Evolutionary conservation across 1,284 basidiomycete species (phyloP).

Genomic region (Fistulina hepatica): DNA sequence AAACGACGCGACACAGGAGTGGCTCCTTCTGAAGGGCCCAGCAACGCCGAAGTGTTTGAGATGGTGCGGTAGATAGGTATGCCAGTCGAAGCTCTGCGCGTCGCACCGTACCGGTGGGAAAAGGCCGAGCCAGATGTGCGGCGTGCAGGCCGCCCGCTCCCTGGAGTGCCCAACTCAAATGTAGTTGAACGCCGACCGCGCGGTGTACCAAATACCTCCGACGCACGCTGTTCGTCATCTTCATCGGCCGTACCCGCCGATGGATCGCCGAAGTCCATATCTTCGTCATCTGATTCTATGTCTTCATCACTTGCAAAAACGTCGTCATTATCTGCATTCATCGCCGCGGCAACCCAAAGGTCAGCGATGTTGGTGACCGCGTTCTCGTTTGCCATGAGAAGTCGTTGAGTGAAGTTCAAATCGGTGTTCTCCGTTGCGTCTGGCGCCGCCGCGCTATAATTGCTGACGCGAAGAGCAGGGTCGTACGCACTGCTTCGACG

Average conservation of each 20-base stretch:
- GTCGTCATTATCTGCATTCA: slow-evolving; percentile 80
- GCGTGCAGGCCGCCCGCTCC: too few relatives aligned
- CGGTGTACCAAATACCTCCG: slow-evolving; percentile 5
- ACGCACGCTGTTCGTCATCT: slow-evolving; percentile 14
- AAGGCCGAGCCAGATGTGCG: slow-evolving; percentile 17
- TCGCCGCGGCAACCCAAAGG: slow-evolving; percentile 88
- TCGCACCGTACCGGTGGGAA: slow-evolving; percentile 16
- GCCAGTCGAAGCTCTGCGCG: slow-evolving; percentile 24
- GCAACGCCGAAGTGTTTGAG: slow-evolving; percentile 23
- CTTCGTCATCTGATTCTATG: slow-evolving; percentile 28
- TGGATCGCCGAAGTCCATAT: slow-evolving; percentile 21
- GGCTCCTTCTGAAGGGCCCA: slow-evolving; percentile 16
- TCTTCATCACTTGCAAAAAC: slow-evolving; percentile 53
- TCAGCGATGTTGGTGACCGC: slow-evolving; percentile 84
- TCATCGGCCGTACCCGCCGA: neutral
- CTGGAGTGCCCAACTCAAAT: too few relatives aligned
- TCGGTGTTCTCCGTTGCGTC: slow-evolving; percentile 34
- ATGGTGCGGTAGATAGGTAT: slow-evolving; percentile 19
- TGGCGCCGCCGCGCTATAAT: slow-evolving; percentile 27
- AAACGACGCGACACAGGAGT: slow-evolving; percentile 35
- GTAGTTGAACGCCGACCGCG: slow-evolving; percentile 7
- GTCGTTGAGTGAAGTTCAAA: slow-evolving; percentile 77
- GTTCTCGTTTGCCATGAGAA: slow-evolving; percentile 88
- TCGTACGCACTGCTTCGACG: slow-evolving; percentile 39
- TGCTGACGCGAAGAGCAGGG: slow-evolving; percentile 40